A percentile compares a stretch with the other conserved stretches of the same genome.
phyloP scores from a whole-genome alignment of 2,329 filamentous ascomycete species.

The Aspergillus sp. region DNA sequence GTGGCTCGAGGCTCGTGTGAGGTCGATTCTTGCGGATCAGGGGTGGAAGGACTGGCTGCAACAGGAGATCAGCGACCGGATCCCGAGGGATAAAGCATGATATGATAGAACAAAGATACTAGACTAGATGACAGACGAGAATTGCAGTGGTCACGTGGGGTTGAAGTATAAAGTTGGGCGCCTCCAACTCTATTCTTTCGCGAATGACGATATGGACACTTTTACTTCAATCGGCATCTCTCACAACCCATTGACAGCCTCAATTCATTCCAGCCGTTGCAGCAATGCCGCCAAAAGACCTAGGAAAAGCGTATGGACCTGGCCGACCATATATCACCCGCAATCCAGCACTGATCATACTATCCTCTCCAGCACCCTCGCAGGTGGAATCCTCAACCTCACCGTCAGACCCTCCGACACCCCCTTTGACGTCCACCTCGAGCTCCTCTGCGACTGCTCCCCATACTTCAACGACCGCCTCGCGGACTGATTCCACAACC shows the following conservation, averaged over 20 bases:
- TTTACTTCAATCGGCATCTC: background rate
- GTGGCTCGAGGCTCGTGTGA: constrained; percentile 61
- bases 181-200: background rate
- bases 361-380: background rate
- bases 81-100: background rate
- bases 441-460: constrained; percentile 7
- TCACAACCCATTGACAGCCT: background rate
- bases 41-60: constrained; percentile 54
- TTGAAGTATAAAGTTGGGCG: background rate
- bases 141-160: background rate
- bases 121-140: background rate
- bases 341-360: background rate
- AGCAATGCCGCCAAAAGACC: background rate
- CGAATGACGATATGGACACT: background rate
- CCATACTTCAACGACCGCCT: constrained; percentile 1
- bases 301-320: background rate
- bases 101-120: background rate
- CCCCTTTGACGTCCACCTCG: constrained; percentile 7
- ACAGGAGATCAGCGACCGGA: constrained; percentile 21
- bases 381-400: constrained; percentile 2
- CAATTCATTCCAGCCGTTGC: background rate
- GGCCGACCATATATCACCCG: background rate
- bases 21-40: constrained; percentile 53
- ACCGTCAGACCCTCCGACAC: background rate
- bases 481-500: background rate